A percentile compares a stretch with the other conserved stretches of the same genome.
Evolutionary conservation across 1,284 basidiomycete genomes (phyloP).

Genomic region (Austroboletus rostrupii): DNA sequence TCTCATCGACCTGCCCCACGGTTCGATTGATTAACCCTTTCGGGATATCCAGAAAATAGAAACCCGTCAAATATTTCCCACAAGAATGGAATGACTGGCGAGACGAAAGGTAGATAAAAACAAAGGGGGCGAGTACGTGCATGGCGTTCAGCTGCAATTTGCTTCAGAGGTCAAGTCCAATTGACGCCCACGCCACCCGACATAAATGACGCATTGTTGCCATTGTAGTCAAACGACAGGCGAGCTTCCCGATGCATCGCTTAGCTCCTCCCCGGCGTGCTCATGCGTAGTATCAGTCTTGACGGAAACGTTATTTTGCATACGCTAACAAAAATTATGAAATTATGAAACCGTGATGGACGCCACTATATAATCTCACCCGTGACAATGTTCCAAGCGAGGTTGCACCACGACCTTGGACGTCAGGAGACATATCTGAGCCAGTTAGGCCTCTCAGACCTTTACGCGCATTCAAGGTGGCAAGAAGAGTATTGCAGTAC

Average conservation of each 20-base stretch:
- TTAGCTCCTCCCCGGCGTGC: constrained; percentile 11
- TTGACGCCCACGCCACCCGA: too few relatives aligned
- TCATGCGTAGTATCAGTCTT: constrained; percentile 23
- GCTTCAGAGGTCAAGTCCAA: too few relatives aligned
- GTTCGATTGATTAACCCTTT: too few relatives aligned
- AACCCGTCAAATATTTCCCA: too few relatives aligned
- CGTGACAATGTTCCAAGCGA: background rate
- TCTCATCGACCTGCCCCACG: too few relatives aligned
- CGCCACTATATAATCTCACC: background rate
- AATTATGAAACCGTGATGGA: background rate
- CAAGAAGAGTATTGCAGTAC: constrained; percentile 46
- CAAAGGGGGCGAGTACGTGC: too few relatives aligned
- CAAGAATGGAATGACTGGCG: too few relatives aligned
- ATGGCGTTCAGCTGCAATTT: too few relatives aligned
- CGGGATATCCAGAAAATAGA: too few relatives aligned
- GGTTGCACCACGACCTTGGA: background rate
- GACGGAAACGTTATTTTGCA: constrained; percentile 19
- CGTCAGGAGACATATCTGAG: constrained; percentile 9
- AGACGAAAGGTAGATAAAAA: too few relatives aligned
- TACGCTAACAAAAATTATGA: constrained; percentile 5
- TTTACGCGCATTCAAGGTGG: constrained; percentile 43
- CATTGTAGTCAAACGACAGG: background rate
- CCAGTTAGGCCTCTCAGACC: constrained; percentile 24
- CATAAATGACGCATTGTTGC: background rate
- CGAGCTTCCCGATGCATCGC: background rate